A percentile compares a stretch with the other conserved stretches of the same genome.
Evolutionary conservation across 805 yeast genomes (phyloP).

Genomic region (baker's yeast (Saccharomyces cerevisiae)): DNA sequence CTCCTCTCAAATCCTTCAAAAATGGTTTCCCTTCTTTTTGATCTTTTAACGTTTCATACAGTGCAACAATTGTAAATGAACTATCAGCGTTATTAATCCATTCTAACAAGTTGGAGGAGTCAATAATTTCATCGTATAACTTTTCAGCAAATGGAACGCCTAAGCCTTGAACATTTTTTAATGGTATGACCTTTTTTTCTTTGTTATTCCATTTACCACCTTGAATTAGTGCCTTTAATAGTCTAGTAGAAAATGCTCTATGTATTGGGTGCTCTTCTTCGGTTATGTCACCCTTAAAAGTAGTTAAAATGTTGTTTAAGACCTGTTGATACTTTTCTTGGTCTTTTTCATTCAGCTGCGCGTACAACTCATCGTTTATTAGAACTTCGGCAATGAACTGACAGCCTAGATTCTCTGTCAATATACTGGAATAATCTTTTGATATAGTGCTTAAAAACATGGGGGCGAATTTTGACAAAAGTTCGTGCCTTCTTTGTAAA

Average conservation of each 20-base stretch:
- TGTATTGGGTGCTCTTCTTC: slow-evolving; percentile 61
- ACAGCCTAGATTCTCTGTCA: slow-evolving; percentile 69
- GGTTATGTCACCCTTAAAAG: slow-evolving; percentile 56
- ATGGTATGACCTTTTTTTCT: slow-evolving; percentile 41
- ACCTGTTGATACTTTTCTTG: slow-evolving; percentile 38
- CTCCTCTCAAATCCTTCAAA: slow-evolving; percentile 43
- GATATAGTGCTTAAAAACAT: slow-evolving; percentile 48
- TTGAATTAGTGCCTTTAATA: slow-evolving; percentile 68
- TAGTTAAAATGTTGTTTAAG: slow-evolving; percentile 47
- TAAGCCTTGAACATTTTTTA: slow-evolving; percentile 37
- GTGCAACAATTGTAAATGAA: slow-evolving; percentile 72
- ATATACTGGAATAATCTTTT: slow-evolving; percentile 42
- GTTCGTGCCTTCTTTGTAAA: slow-evolving; percentile 63
- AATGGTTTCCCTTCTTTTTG: slow-evolving; percentile 41
- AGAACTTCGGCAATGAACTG: slow-evolving; percentile 76
- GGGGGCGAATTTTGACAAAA: slow-evolving; percentile 58
- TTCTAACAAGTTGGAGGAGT: slow-evolving; percentile 39
- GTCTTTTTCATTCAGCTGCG: slow-evolving; percentile 32
- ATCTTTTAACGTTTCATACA: slow-evolving; percentile 56
- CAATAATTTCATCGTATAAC: slow-evolving; percentile 46
- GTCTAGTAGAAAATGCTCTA: slow-evolving; percentile 66
- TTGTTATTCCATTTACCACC: slow-evolving; percentile 77
- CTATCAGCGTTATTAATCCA: slow-evolving; percentile 70
- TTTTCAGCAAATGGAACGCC: slow-evolving; percentile 55
- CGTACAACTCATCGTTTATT: slow-evolving; percentile 43